Conservation (phyloP, 768 basidiomycete species). For the Candolleomyces efflorescens region DNA sequence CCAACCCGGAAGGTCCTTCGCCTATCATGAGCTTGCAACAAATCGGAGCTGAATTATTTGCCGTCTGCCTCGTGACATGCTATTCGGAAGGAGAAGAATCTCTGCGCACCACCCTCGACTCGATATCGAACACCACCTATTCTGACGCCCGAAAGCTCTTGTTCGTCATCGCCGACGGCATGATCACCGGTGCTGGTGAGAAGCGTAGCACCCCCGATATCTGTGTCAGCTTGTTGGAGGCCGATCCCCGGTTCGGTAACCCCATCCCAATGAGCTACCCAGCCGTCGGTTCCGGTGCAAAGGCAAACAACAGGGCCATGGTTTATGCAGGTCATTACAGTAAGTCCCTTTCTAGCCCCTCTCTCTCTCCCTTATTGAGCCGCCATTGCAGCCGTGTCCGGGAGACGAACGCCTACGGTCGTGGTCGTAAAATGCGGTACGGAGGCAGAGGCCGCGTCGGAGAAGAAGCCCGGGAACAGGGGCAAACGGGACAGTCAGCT, state of each 20-base stretch:
- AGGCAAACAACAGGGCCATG: conserved; percentile 92
- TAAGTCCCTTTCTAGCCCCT: conserved; percentile 35
- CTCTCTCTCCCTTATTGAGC: too few relatives aligned
- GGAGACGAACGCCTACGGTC: conserved; percentile 89
- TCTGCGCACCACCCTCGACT: conserved; percentile 86
- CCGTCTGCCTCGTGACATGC: conserved; percentile 94
- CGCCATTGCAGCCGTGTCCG: conserved; percentile 56
- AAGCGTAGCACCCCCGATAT: conserved; percentile 95
- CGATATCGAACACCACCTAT: conserved; percentile 87
- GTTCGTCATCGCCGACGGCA: conserved; percentile 95
- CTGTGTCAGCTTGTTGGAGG: conserved; percentile 87
- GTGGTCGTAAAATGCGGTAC: conserved; percentile 97
- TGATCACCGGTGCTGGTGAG: conserved; percentile 98
- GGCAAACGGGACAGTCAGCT: conserved; percentile 99
- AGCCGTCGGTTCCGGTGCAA: conserved; percentile 86
- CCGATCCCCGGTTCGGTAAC: conserved; percentile 93
- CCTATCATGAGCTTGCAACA: conserved; percentile 82
- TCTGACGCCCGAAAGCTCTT: conserved; percentile 90
- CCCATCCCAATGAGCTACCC: conserved; percentile 92
- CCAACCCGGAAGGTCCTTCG: conserved; percentile 38
- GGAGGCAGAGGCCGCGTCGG: conserved; percentile 72
- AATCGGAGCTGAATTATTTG: conserved; percentile 94
- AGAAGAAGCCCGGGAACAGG: conserved; percentile 96
- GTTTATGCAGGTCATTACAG: conserved; percentile 99
- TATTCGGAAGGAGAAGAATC: conserved; percentile 97